Evolutionary conservation across 768 basidiomycete genomes (phyloP).

Genomic region (Serpula lacrymans): DNA sequence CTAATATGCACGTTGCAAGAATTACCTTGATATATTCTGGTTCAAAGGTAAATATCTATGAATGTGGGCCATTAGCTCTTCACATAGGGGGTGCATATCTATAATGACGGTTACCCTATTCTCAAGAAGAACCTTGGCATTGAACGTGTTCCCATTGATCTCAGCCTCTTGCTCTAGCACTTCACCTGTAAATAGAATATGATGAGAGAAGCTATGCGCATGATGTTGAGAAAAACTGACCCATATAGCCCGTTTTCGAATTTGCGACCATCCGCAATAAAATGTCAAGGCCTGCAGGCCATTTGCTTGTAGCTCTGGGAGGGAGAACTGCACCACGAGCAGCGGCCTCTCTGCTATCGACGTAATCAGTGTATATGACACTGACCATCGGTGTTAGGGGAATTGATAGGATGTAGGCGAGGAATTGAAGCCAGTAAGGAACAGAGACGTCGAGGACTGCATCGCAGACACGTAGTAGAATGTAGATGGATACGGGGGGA

Average conservation of each 20-base stretch:
- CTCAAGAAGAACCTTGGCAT: constrained; percentile 22
- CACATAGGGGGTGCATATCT: no score
- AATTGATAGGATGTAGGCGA: constrained; percentile 23
- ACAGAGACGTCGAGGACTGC: constrained; percentile 18
- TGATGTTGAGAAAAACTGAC: constrained; percentile 25
- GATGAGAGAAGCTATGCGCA: no score
- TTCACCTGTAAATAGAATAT: constrained; percentile 10
- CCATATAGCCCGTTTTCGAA: constrained; percentile 45
- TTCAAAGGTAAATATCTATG: constrained; percentile 34
- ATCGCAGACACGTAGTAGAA: no score
- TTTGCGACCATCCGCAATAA: constrained; percentile 35
- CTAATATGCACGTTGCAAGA: not conserved
- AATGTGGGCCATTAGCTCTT: no score
- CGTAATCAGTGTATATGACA: constrained; percentile 23
- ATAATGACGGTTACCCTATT: constrained; percentile 23
- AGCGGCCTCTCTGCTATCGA: constrained; percentile 38
- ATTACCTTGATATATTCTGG: constrained; percentile 39
- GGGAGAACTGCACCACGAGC: constrained; percentile 44
- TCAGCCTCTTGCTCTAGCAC: constrained; percentile 7
- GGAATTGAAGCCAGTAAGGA: constrained; percentile 34
- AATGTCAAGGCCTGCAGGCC: constrained; percentile 46
- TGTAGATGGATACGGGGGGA: no score
- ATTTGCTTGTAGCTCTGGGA: constrained; percentile 34
- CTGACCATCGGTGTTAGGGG: constrained; percentile 30
- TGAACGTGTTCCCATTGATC: constrained; percentile 20